Conservation (phyloP, 2,329 filamentous ascomycete genomes). For the Biscogniauxia marginata region DNA sequence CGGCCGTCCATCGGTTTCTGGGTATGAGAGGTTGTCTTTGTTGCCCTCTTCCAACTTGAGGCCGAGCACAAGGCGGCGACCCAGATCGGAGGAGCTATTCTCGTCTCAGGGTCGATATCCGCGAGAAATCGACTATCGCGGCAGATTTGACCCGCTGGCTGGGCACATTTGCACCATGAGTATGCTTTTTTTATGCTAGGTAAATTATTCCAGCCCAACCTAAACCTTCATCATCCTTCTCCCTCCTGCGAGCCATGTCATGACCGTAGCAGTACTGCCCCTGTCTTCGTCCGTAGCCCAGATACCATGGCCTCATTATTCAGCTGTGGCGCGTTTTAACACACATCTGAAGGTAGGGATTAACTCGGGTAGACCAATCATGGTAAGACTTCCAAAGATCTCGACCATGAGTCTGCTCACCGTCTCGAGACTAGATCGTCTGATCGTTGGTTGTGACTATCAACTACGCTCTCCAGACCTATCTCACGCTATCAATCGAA, state of each 20-base stretch:
- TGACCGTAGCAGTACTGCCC: not conserved
- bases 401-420: slow-evolving; percentile 26
- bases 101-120: not conserved
- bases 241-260: not conserved
- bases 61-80: not conserved
- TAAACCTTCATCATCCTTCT: not conserved
- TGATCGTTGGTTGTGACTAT: slow-evolving; percentile 25
- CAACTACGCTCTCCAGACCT: slow-evolving; percentile 24
- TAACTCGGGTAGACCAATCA: slow-evolving; percentile 30
- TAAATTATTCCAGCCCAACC: not conserved
- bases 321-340: slow-evolving; percentile 38
- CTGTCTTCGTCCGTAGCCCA: not conserved
- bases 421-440: slow-evolving; percentile 19
- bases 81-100: not conserved
- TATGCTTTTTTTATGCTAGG: not conserved
- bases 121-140: not conserved
- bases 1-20: slow-evolving; percentile 17
- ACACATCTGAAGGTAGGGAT: slow-evolving; percentile 29
- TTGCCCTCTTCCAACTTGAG: not conserved
- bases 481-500: slow-evolving; percentile 21
- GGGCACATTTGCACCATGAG: not conserved
- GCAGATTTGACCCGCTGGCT: not conserved
- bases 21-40: not conserved
- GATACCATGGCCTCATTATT: slow-evolving; percentile 20
- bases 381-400: slow-evolving; percentile 12